phyloP scores from a whole-genome alignment of 345 rosid genomes.

The Populus ilicifolia region DNA sequence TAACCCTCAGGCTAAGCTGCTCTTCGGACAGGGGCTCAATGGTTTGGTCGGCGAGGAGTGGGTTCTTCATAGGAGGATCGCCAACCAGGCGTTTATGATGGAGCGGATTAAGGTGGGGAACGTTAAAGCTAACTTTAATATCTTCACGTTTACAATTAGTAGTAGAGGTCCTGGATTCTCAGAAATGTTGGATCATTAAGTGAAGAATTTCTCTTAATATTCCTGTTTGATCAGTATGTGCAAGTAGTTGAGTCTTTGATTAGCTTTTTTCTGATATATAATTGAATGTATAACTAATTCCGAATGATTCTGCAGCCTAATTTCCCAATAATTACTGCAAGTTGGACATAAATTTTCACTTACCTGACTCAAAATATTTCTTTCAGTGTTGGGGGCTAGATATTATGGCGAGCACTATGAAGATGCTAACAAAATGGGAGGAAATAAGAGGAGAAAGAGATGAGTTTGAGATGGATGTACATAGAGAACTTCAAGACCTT shows the following conservation, averaged over 20 bases:
- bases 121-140: no score
- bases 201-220: not conserved
- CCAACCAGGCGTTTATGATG: conserved; percentile 56
- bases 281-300: no score
- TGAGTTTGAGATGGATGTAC: conserved; percentile 63
- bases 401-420: conserved; percentile 45
- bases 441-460: conserved; percentile 47
- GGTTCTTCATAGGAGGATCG: conserved; percentile 62
- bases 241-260: no score
- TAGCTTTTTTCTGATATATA: no score
- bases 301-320: no score
- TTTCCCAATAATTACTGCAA: no score
- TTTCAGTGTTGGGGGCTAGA: conserved; percentile 64
- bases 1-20: conserved; percentile 55
- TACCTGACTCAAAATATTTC: not conserved
- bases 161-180: not conserved
- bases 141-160: not conserved
- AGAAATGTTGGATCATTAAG: not conserved
- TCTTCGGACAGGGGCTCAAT: conserved; percentile 66
- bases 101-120: conserved; percentile 64
- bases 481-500: conserved; percentile 52
- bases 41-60: conserved; percentile 63
- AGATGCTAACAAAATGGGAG: conserved; percentile 67
- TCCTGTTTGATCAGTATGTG: no score
- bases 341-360: not conserved